Evolutionary conservation across 371 early-diverging fungal genomes (phyloP), one percentile per base, ranked within the genome.

Genomic region (Mucor indicus): DNA sequence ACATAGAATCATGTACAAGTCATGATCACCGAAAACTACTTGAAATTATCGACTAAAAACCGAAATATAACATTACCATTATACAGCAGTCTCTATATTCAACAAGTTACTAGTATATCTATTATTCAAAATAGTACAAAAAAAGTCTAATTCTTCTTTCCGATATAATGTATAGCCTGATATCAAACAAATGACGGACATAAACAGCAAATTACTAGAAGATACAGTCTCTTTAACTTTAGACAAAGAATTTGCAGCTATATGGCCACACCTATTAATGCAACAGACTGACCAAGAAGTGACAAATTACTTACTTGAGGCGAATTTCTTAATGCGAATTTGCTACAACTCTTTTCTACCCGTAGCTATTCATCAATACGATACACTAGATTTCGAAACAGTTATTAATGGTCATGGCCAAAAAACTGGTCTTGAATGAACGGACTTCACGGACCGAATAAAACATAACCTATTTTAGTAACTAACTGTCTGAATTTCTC

Each of bases 351-450:
- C n/a, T n/a, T n/a, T n/a, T n/a, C n/a, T n/a, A n/a, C n/a, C n/a
- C n/a, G n/a, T n/a, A n/a, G n/a, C n/a, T n/a, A n/a, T n/a, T n/a
- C n/a, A n/a, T n/a, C 4, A 15, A 37, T 51, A 36, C 10, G 57
- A 57, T 36, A 57, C 47, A 4, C 30, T 57, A 9, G 57, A 57
- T 16, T 57, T 57, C 36, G 57, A 57, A 16, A 44, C 46, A 10
- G 51, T 57, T 2, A 57, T 57, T 17, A 57, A 41, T 50, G 57
- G 57, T 11, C 50, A 46, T 22, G 57, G 57, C 37, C 41, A 51
- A 36, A 57, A 57, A 21, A 57, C 57, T 35, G 57, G 57, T 27
- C 51, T 57, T 38, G 57, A 56, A 46, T 50, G 45, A 35, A 8
- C 30, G 50, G 50, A 49, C 44, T 49, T 55, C 1, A 20, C 48